A percentile compares a stretch with the other conserved stretches of the same genome.
phyloP scores from a whole-genome alignment of 768 basidiomycete species.

The Terana coerulea region DNA sequence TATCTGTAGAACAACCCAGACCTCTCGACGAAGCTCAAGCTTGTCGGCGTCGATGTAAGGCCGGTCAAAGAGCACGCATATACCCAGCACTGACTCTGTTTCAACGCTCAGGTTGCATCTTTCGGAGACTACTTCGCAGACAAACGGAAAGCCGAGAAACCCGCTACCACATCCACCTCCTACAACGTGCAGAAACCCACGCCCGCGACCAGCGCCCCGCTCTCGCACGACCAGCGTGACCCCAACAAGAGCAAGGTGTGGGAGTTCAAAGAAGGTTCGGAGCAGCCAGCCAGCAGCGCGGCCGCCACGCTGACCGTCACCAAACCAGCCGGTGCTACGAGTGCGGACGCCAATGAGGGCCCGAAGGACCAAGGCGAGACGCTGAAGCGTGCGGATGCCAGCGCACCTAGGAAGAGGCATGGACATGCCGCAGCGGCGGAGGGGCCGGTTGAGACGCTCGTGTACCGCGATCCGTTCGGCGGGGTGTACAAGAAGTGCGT shows the following conservation, averaged over 20 bases:
- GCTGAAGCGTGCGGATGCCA: conserved; percentile 16
- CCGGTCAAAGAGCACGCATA: background rate
- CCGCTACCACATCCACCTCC: conserved; percentile 7
- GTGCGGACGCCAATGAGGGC: background rate
- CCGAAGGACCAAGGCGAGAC: background rate
- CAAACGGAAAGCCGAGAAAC: conserved; percentile 23
- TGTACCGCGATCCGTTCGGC: conserved; percentile 71
- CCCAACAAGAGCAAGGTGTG: conserved; percentile 9
- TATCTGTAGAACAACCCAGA: conserved; percentile 55
- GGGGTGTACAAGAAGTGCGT: conserved; percentile 62
- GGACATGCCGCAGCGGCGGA: conserved; percentile 25
- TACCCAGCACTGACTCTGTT: background rate
- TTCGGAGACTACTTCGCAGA: conserved; percentile 76
- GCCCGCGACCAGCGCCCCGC: conserved; percentile 15
- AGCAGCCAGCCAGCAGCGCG: background rate
- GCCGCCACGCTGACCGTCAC: background rate
- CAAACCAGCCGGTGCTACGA: background rate
- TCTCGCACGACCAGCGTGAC: conserved; percentile 10
- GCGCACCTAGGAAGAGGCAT: conserved; percentile 22
- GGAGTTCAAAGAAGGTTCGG: conserved; percentile 11
- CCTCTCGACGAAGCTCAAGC: conserved; percentile 66
- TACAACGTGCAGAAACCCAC: conserved; percentile 15
- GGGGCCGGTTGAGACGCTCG: conserved; percentile 52
- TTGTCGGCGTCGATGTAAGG: conserved; percentile 56
- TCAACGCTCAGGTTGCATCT: conserved; percentile 44